Evolutionary conservation across 352 stramenopile species (phyloP), one percentile per base, ranked within the genome.

Genomic region (Bremia lactucae): DNA sequence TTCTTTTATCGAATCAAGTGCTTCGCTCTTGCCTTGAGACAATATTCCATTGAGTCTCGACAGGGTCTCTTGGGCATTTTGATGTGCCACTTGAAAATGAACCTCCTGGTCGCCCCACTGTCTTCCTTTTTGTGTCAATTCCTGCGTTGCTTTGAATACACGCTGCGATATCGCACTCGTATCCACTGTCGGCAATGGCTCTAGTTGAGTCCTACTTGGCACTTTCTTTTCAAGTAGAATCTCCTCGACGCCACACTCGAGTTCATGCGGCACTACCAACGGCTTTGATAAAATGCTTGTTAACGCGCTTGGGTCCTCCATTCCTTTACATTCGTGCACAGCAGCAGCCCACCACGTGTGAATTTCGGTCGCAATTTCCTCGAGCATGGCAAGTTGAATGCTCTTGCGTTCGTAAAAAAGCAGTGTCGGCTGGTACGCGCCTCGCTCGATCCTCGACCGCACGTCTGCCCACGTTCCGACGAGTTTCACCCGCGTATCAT

Each of bases 351-450:
- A 87, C 72, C 73, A 87, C 45, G 70, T 66, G 42, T 91, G 75
- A 19, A 91, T 87, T 20, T 83, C 65, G 0, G 60, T 49, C 2
- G 75, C 76, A 8, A 83, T 71, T 11, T 71, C 59, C 37, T 88
- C 69, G 0, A 91, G 63, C n/a, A 72, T 59, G 11, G 68, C 55
- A 14, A 70, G 65, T 15, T 83, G 44, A 8, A 91, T 71, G 6
- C 62, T 65, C 15, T 78, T 83, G 43, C 75, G 75, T 28, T 91
- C 79, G 34, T 87, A 91, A 38, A 88, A 91, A 2, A 91, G 46
- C 28, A 91, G 49, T 13, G 79, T 91, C 14, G 79, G 79, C 51
- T 88, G 79, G 52, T 91, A 91, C 7, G 71, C 65, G 22, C 79
- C 79, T 8, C 76, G 72, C 23, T 88, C 79, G n/a, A 91, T 59